Evolutionary conservation across 208 protist genomes (phyloP).

Genomic region (Endotrypanum monterogeii): DNA sequence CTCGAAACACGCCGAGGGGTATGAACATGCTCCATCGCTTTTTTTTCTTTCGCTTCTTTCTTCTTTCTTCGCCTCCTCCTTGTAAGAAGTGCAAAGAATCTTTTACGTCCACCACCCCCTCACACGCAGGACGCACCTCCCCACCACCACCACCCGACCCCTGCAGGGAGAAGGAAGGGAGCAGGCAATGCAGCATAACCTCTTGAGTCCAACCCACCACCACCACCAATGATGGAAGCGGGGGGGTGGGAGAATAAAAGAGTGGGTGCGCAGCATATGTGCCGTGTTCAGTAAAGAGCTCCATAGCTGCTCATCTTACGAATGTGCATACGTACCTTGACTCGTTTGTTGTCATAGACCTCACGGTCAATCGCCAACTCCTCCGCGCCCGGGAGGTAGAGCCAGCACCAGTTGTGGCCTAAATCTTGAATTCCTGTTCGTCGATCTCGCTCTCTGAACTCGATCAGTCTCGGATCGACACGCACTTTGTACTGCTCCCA

Average conservation of each 20-base stretch:
- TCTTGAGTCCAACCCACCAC: background rate
- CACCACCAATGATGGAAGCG: background rate
- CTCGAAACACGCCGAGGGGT: background rate
- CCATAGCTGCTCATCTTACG: constrained; percentile 78
- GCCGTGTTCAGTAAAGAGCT: constrained; percentile 68
- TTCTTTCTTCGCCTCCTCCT: background rate
- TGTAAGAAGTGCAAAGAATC: background rate
- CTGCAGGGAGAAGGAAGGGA: background rate
- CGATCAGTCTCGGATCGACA: constrained; percentile 83
- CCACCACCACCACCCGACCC: background rate
- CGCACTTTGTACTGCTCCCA: constrained; percentile 94
- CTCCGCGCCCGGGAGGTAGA: constrained; percentile 91
- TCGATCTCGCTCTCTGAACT: constrained; percentile 88
- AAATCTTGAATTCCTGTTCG: constrained; percentile 91
- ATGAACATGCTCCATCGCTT: background rate
- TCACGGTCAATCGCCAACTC: constrained; percentile 89
- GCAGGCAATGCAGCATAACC: background rate
- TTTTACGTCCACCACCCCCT: background rate
- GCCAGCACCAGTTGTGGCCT: constrained; percentile 93
- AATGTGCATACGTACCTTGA: constrained; percentile 93
- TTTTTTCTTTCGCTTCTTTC: constrained; percentile 7
- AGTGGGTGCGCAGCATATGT: background rate
- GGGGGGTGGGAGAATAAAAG: background rate
- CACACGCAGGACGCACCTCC: background rate
- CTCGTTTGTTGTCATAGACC: constrained; percentile 93